A percentile compares a stretch with the other conserved stretches of the same genome.
Evolutionary conservation across 192 early-diverging fungal species (phyloP).

Genomic region (Allomyces macrogynus): DNA sequence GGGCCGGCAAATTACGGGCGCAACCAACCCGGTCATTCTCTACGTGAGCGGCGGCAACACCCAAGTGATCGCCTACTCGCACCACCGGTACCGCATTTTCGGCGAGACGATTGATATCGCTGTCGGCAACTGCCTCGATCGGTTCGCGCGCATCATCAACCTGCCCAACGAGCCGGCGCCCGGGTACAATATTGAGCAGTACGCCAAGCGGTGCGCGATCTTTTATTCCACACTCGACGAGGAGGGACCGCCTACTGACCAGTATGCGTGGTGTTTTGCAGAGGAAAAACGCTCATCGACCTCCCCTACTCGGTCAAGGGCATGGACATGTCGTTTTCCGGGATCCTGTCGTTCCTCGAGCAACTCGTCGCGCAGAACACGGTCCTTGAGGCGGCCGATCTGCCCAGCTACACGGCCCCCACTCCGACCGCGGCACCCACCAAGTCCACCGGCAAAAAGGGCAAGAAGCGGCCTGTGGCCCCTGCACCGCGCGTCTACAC

Average conservation of each 20-base stretch:
- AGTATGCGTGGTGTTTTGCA: conserved; percentile 2
- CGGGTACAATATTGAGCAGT: conserved; percentile 95
- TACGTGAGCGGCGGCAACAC: conserved; percentile 98
- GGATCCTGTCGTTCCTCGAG: conserved; percentile 84
- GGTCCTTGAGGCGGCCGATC: background rate
- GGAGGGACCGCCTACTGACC: background rate
- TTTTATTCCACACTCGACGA: background rate
- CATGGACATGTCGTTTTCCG: conserved; percentile 96
- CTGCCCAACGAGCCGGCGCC: conserved; percentile 91
- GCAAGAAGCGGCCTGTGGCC: background rate
- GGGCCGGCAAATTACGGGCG: conserved; percentile 90
- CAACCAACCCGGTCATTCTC: conserved; percentile 79
- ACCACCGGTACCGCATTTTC: conserved; percentile 84
- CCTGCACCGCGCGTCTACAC: conserved; percentile 18
- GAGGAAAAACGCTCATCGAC: conserved; percentile 66
- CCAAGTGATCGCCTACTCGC: conserved; percentile 94
- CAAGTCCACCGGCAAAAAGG: background rate
- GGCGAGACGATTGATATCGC: conserved; percentile 97
- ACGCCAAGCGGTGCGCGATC: conserved; percentile 54
- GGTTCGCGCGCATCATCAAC: conserved; percentile 84
- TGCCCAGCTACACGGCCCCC: conserved; percentile 1
- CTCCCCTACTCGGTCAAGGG: conserved; percentile 96
- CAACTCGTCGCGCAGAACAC: conserved; percentile 29
- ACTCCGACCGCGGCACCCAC: background rate
- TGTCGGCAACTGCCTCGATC: conserved; percentile 92